Evolutionary conservation across 257 asterid species (phyloP).

Genomic region (Solanum dulcamara): DNA sequence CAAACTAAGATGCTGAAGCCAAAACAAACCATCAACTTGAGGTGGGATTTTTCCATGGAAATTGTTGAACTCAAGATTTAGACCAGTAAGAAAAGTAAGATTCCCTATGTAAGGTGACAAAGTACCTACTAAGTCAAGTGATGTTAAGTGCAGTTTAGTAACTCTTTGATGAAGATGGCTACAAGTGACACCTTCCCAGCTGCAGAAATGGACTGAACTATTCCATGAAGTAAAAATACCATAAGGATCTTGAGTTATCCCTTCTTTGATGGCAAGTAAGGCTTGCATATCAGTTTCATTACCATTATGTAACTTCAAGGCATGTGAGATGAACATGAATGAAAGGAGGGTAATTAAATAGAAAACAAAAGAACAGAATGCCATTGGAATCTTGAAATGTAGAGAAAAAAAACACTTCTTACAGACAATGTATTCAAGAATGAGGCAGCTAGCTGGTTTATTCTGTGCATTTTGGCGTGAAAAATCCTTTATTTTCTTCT

Average conservation of each 20-base stretch:
- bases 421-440: neutral
- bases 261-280: neutral
- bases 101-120: conserved; percentile 5
- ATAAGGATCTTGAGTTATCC: neutral
- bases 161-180: conserved; percentile 1
- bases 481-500: neutral
- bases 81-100: neutral
- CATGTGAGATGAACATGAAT: neutral
- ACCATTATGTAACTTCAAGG: neutral
- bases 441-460: neutral
- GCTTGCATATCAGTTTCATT: neutral
- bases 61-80: neutral
- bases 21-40: neutral
- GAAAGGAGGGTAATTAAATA: neutral
- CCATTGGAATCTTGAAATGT: neutral
- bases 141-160: neutral
- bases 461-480: neutral
- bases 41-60: neutral
- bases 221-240: conserved; percentile 4
- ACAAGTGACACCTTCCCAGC: conserved; percentile 4
- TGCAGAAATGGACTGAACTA: conserved; percentile 3
- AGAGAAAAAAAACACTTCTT: neutral
- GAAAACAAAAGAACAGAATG: neutral
- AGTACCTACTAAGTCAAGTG: neutral
- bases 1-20: neutral